Base-by-base conservation (phyloP, 208 protist species). In the Leishmania arabica region DNA sequence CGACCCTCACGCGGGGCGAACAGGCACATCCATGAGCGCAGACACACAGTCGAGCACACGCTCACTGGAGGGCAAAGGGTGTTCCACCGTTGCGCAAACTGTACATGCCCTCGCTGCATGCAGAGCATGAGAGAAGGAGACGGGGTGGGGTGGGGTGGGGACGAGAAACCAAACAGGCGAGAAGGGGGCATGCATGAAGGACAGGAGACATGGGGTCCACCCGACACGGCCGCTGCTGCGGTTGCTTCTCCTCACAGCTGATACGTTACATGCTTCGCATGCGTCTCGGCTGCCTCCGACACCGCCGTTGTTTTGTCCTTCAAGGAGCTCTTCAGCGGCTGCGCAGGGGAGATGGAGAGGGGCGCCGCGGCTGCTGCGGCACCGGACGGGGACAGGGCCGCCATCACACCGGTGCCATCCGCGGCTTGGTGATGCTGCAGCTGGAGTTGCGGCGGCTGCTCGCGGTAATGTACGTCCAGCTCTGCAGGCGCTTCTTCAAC, bases 241-340 rank as follows among this genome's bases (percentile, higher is more conserved):
- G 8, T 45, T 73, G 69, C 45, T 31, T 45, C 42, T 0, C 31
- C 49, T 84, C 65, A 80, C n/a, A 83, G 74, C 54, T 89, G 77
- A 75, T 89, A 89, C 5, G 74, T 82, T 21, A 89, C 83, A 42
- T 89, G 86, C 75, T 89, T 89, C 27, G 47, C 81, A 34, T 19
- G 53, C 24, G 40, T 49, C 42, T 54, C 24, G 75, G 53, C 37
- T 60, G 75, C 75, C 24, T 69, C 42, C 53, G 40, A 69, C 8
- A 80, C 56, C 64, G 77, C 64, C 11, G 60, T 53, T 11, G 47
- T 19, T 1, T 68, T 54, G 27, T 77, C 64, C 76, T 90, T 90
- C 64, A 90, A 58, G 0, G 86, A 83, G 72, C 86, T 84, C 77
- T 84, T 83, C 80, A 84, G 62, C 45, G 77, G 56, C 68, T 42